Base-by-base conservation (phyloP, 371 early-diverging fungal genomes). In the Fennellomyces sp. region DNA sequence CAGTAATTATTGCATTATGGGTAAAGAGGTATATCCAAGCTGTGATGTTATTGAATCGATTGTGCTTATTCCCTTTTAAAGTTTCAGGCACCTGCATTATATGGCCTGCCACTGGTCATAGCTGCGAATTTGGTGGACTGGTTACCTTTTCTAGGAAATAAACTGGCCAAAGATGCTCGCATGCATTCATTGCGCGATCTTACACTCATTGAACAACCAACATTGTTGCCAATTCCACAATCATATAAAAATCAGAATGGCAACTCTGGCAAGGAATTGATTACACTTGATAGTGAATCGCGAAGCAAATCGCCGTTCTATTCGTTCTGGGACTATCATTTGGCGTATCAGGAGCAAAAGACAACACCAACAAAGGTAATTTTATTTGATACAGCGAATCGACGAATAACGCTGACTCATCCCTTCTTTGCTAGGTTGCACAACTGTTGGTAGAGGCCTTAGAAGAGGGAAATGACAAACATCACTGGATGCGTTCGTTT, bases 401-500 rank as follows among this genome's bases (percentile, higher is more conserved):
- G 19, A 10, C 7, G 2, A 5, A 8, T 60, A 27, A 25, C 15
- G 45, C 45, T 45, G 45, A 45, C 45, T 45, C 19, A 45, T 23
- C 45, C 0, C 23, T 1, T 8, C 17, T 33, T 33, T 33, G 35
- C 8, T 50, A 69, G 69, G 68, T 77, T 8, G 75, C 75, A 11
- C 27, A 73, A 25, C 13, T 27, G 0, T 28, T 77, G 21, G 21
- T 74, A 2, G 26, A 48, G 0, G 55, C 56, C 10, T n/a, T 74
- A 7, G 33, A 65, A 2, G 49, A 66, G 10, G 57, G 47, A 19
- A 50, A 65, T 1, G 15, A 19, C 10, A 45, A 56, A 1, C 48
- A 39, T 61, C 76, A 47, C 51, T 87, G 68, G 72, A 72, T 55
- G 66, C 82, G 61, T 29, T 81, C 60, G 60, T 70, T 64, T 51